phyloP scores from a whole-genome alignment of 371 early-diverging fungal species.

The Zopfochytrium polystomum region DNA sequence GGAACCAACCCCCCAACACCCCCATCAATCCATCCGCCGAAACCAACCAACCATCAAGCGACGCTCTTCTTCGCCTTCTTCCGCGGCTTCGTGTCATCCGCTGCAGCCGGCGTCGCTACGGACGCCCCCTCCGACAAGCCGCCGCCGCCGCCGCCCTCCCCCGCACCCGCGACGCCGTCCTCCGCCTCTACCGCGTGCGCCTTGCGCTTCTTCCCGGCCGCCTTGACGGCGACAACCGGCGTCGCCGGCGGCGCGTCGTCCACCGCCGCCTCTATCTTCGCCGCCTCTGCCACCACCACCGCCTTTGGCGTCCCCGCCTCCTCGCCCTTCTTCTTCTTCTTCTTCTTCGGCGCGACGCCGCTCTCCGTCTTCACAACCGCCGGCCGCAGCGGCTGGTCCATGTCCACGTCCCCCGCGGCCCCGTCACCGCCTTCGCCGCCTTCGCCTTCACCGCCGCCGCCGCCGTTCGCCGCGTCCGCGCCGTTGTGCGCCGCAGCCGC shows the following conservation, averaged over 20 bases:
- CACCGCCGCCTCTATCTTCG: constrained; percentile 6
- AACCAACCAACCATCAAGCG: no score
- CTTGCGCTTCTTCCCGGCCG: constrained; percentile 30
- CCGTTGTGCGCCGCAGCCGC: neutral
- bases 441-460: neutral
- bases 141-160: no score
- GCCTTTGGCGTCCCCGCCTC: constrained; percentile 3
- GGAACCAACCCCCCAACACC: no score
- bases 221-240: constrained; percentile 8
- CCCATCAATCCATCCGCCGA: no score
- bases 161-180: constrained; percentile 44
- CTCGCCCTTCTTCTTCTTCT: constrained; percentile 3
- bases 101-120: no score
- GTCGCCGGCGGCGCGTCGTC: constrained; percentile 14
- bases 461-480: neutral
- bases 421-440: neutral
- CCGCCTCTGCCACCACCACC: constrained; percentile 12
- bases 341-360: neutral
- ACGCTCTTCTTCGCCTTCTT: no score
- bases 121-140: no score
- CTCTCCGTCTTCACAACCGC: neutral
- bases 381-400: constrained; percentile 16
- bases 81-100: no score
- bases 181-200: constrained; percentile 43
- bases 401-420: constrained; percentile 3